Evolutionary conservation across 1,284 basidiomycete genomes (phyloP), one percentile per base, ranked within the genome.

Genomic region (Bjerkandera adusta): DNA sequence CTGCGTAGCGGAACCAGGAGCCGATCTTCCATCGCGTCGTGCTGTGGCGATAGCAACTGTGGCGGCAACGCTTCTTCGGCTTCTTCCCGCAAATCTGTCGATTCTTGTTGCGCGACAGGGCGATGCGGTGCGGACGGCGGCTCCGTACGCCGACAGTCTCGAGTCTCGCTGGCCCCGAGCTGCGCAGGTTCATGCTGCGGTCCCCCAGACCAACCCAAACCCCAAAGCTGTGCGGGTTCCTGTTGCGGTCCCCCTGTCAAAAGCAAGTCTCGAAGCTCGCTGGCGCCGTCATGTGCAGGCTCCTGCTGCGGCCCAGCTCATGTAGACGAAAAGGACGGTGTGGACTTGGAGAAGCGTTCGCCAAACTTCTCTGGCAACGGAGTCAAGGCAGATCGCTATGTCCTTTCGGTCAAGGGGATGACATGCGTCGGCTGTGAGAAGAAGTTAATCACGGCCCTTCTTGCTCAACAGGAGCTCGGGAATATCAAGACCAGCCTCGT

Each of bases 341-440:
- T 22, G 13, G 36, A 30, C 13, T 4, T 36, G 3, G 25, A 42
- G 26, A 46, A 42, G 16, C 18, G 20, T 13, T 13, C n/a, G n/a
- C n/a, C n/a, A n/a, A n/a, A n/a, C 6, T 11, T 26, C 10, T 18
- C 29, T 21, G n/a, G 12, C 26, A 27, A 26, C 13, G 39, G 18
- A 11, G 24, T 27, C 11, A 34, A n/a, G n/a, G n/a, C n/a, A n/a
- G n/a, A 35, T 16, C 43, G 21, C 18, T 45, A 36, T 26, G 53
- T 61, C 2, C 47, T 65, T 12, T 57, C 63, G 3, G 51, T 65
- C 43, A 60, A 60, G 38, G 63, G 63, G 6, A 65, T 65, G 63
- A 65, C 63, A 3, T 65, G 63, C 55, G 61, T 58, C 7, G 63
- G 63, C 2, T 65, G 63, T 51, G 63, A 65, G 54, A 65, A 62